phyloP scores from a whole-genome alignment of 768 basidiomycete genomes.

The Pisolithus orientalis region DNA sequence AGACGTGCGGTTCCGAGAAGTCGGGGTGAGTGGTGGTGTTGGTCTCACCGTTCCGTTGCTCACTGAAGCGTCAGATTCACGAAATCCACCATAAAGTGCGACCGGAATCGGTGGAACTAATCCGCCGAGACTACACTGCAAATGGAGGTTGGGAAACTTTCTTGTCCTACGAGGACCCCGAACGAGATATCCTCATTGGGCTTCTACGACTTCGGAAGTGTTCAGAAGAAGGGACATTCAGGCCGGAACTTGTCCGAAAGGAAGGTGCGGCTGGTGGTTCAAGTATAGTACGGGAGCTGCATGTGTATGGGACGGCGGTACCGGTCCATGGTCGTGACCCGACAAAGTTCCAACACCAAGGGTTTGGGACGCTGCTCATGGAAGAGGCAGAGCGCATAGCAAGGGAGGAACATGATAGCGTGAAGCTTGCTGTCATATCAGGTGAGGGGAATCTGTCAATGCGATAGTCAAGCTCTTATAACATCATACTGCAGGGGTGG shows the following conservation, averaged over 20 bases:
- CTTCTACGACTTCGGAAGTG: conserved; percentile 89
- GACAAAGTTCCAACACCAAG: conserved; percentile 96
- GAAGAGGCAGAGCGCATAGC: conserved; percentile 99
- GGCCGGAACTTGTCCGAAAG: conserved; percentile 77
- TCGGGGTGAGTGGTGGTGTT: conserved; percentile 61
- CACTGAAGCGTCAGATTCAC: conserved; percentile 61
- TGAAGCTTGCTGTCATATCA: conserved; percentile 95
- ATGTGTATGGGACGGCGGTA: conserved; percentile 97
- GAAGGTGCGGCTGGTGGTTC: conserved; percentile 71
- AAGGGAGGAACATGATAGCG: conserved; percentile 91
- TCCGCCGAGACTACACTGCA: conserved; percentile 91
- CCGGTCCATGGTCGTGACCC: conserved; percentile 97
- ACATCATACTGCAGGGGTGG: conserved; percentile 58
- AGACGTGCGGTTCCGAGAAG: conserved; percentile 96
- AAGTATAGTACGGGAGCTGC: conserved; percentile 92
- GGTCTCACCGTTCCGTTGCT: neutral
- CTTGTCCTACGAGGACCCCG: conserved; percentile 97
- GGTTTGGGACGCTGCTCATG: conserved; percentile 96
- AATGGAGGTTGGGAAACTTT: conserved; percentile 99
- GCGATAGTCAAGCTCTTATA: conserved; percentile 1
- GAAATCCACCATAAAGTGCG: conserved; percentile 98
- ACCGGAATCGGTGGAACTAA: conserved; percentile 90
- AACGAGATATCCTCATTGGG: conserved; percentile 92
- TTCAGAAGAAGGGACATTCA: conserved; percentile 94
- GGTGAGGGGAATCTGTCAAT: conserved; percentile 40